Percentiles rank a stretch among this genome's conserved stretches.
Evolutionary conservation across 495 filamentous ascomycete genomes (phyloP).

Genomic region (Podospora pseudocomata): DNA sequence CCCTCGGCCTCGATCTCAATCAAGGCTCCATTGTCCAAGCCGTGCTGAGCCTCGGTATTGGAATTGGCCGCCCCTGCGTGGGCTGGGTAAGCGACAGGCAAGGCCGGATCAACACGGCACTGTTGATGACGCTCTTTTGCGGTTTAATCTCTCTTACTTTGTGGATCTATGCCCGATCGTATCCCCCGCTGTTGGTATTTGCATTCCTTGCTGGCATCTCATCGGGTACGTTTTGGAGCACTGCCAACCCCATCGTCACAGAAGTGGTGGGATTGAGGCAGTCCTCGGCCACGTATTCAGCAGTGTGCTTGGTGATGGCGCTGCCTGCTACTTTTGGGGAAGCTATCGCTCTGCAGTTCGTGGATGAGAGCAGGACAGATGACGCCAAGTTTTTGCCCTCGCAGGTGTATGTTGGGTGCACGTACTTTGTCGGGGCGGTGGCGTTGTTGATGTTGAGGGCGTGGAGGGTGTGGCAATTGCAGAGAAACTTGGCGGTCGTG

Average conservation of each 20-base stretch:
- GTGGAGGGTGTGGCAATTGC: background rate
- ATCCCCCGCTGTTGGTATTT: conserved; percentile 65
- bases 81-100: conserved; percentile 60
- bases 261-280: conserved; percentile 68
- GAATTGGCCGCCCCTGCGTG: conserved; percentile 59
- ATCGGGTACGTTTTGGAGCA: conserved; percentile 69
- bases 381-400: background rate
- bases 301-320: conserved; percentile 20
- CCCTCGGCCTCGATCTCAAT: conserved; percentile 54
- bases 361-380: background rate
- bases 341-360: conserved; percentile 21
- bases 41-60: conserved; percentile 62
- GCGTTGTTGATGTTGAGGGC: background rate
- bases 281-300: conserved; percentile 5
- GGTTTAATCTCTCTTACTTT: conserved; percentile 51
- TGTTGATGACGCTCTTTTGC: conserved; percentile 13
- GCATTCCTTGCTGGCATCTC: conserved; percentile 59
- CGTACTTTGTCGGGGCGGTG: background rate
- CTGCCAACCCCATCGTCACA: conserved; percentile 64
- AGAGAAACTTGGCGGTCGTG: background rate
- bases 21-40: conserved; percentile 66
- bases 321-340: conserved; percentile 22
- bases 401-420: background rate
- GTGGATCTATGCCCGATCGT: conserved; percentile 61
- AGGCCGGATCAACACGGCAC: conserved; percentile 63